phyloP scores from a whole-genome alignment of 345 rosid species.

The Lumnitzera littorea region DNA sequence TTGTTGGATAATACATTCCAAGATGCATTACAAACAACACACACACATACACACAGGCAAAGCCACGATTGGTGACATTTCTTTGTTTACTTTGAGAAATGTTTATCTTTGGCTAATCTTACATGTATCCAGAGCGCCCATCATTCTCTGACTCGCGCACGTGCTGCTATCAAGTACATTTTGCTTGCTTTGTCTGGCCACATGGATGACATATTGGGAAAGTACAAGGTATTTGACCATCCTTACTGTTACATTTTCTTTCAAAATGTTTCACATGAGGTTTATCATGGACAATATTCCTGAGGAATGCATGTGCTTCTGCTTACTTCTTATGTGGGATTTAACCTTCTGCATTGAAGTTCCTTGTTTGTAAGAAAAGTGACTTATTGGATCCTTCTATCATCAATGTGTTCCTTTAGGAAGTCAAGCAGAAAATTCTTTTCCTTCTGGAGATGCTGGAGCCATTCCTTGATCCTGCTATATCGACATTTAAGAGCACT shows the following conservation, averaged over 20 bases:
- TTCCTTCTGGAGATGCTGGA: conserved; percentile 83
- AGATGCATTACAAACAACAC: no score
- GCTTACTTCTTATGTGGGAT: no score
- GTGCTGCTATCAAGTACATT: conserved; percentile 67
- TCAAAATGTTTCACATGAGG: not conserved
- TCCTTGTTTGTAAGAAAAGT: no score
- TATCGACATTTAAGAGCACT: conserved; percentile 38
- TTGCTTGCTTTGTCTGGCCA: conserved; percentile 77
- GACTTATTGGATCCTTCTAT: no score
- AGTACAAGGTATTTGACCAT: conserved; percentile 52
- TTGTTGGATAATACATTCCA: no score
- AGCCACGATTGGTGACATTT: not conserved
- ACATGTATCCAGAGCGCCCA: conserved; percentile 38
- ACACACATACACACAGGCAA: no score
- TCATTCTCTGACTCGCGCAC: conserved; percentile 43
- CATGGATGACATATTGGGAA: conserved; percentile 68
- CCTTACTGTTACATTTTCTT: not conserved
- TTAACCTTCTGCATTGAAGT: no score
- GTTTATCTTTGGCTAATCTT: conserved; percentile 6
- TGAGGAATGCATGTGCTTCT: no score
- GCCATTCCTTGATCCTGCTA: conserved; percentile 71
- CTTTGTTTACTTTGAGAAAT: conserved; percentile 6
- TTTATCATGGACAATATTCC: no score
- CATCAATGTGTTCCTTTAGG: conserved; percentile 28
- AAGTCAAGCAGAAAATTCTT: conserved; percentile 71